Evolutionary conservation across 1,139 yeast genomes (phyloP).

Genomic region (Blastobotrys ciferrii): DNA sequence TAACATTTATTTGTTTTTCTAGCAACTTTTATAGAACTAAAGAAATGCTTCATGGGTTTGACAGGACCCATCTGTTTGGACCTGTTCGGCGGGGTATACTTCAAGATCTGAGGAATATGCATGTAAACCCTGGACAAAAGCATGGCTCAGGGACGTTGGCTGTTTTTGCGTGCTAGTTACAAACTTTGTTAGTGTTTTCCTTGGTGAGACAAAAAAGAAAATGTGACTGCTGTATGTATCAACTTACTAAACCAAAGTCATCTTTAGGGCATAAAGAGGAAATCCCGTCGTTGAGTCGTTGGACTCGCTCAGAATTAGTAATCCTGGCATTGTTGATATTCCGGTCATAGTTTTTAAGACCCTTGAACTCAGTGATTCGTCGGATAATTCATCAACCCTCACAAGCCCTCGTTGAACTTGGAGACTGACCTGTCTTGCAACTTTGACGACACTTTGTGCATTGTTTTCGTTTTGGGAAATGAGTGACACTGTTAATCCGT

Average conservation of each 20-base stretch:
- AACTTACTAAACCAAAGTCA: conserved; percentile 4
- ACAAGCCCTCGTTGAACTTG: not conserved
- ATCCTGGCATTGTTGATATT: not conserved
- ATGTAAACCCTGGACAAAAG: not conserved
- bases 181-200: not conserved
- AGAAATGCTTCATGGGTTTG: too few species aligned
- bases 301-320: not conserved
- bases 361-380: not conserved
- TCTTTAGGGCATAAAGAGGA: not conserved
- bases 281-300: not conserved
- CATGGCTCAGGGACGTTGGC: conserved; percentile 1
- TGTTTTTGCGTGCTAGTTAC: not conserved
- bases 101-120: not conserved
- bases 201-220: not conserved
- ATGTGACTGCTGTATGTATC: not conserved
- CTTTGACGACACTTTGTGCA: not conserved
- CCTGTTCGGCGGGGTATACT: not conserved
- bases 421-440: not conserved
- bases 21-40: too few species aligned
- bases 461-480: not conserved
- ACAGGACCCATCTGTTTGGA: too few species aligned
- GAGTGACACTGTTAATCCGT: not conserved
- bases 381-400: not conserved
- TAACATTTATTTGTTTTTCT: too few species aligned
- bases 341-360: not conserved